phyloP scores from a whole-genome alignment of 495 filamentous ascomycete genomes.

The Baudoinia panamericana region DNA sequence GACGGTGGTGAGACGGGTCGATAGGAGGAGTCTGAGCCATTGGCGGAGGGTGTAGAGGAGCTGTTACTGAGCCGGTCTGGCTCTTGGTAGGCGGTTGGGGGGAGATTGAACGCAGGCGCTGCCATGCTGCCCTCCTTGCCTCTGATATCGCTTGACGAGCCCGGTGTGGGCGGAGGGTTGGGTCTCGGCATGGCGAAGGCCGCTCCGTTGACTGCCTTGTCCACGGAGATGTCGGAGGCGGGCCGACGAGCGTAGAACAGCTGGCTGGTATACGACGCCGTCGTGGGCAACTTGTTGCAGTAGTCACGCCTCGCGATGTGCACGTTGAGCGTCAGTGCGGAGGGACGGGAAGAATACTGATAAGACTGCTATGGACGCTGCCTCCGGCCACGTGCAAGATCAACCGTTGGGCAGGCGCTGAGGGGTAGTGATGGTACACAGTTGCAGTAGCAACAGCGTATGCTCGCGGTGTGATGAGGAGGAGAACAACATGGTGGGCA shows the following conservation, averaged over 20 bases:
- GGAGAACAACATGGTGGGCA: no score
- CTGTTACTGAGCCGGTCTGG: slow-evolving; percentile 25
- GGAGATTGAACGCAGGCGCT: slow-evolving; percentile 60
- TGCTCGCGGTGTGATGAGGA: no score
- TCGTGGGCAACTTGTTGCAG: slow-evolving; percentile 9
- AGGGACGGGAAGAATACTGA: no score
- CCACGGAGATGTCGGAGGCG: background rate
- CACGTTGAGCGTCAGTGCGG: no score
- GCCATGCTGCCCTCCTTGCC: slow-evolving; percentile 54
- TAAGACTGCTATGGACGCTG: no score
- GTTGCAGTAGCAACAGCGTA: no score
- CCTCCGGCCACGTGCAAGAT: no score
- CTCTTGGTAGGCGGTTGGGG: slow-evolving; percentile 60
- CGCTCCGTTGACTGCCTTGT: background rate
- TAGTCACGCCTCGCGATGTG: no score
- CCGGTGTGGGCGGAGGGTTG: slow-evolving; percentile 58
- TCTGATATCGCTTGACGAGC: slow-evolving; percentile 68
- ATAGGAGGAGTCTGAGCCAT: slow-evolving; percentile 34
- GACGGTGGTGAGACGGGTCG: slow-evolving; percentile 44
- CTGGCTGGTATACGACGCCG: slow-evolving; percentile 9
- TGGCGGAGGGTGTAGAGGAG: slow-evolving; percentile 34
- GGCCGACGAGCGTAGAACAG: slow-evolving; percentile 8
- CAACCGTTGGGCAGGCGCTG: no score
- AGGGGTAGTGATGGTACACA: no score
- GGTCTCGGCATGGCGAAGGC: slow-evolving; percentile 20